A percentile compares a stretch with the other conserved stretches of the same genome.
These are phyloP conservation scores for Beauveria brongniartii DNA, from an alignment of 2,329 filamentous ascomycete genomes.

Conservation along the genomic window DNA sequence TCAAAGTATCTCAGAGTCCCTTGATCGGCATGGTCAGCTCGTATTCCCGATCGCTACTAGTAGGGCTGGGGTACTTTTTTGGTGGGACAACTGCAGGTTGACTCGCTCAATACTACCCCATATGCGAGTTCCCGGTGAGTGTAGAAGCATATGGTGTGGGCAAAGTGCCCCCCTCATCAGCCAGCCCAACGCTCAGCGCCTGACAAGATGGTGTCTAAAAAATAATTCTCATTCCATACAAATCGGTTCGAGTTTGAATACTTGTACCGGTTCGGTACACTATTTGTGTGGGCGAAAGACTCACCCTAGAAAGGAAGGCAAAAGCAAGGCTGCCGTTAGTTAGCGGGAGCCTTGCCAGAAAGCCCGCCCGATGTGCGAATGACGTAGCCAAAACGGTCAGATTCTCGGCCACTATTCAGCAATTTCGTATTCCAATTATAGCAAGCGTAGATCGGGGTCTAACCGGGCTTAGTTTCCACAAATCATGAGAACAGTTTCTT, in stretches of 20 bases:
- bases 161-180: too few relatives aligned
- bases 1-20: not conserved
- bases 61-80: not conserved
- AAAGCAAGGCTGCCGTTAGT: not conserved
- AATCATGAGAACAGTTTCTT: not conserved
- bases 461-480: not conserved
- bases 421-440: constrained; percentile 4
- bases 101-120: not conserved
- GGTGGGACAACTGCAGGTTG: not conserved
- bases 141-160: too few relatives aligned
- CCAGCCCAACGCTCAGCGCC: too few relatives aligned
- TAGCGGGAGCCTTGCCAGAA: not conserved
- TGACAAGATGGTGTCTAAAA: too few relatives aligned
- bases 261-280: too few relatives aligned
- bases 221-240: too few relatives aligned
- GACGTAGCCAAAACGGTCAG: not conserved
- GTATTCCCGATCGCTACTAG: constrained; percentile 2
- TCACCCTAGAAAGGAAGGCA: not conserved
- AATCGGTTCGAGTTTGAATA: too few relatives aligned
- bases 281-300: too few relatives aligned
- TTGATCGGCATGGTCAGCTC: not conserved
- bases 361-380: not conserved
- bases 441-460: not conserved
- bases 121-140: too few relatives aligned
- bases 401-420: not conserved